Conservation (phyloP, 2,329 filamentous ascomycete genomes). For the Tolypocladium tundrense region DNA sequence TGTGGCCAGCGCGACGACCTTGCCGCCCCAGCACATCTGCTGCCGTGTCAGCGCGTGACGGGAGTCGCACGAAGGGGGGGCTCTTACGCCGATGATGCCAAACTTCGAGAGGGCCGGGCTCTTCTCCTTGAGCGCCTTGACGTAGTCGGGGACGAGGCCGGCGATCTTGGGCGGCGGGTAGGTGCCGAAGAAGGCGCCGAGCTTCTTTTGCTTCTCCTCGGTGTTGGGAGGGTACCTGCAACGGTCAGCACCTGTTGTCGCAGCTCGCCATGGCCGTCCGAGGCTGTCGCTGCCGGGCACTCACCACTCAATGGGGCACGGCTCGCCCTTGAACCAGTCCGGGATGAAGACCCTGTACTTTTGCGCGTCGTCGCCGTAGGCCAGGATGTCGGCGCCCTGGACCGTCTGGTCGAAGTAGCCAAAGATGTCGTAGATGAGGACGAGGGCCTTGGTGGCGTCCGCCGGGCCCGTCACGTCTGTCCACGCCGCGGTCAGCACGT, state of each 20-base stretch:
- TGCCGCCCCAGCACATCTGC: constrained; percentile 63
- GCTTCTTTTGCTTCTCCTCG: constrained; percentile 49
- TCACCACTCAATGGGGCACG: constrained; percentile 43
- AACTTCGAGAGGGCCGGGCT: constrained; percentile 47
- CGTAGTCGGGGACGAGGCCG: constrained; percentile 41
- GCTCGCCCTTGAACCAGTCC: constrained; percentile 77
- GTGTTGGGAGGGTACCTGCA: constrained; percentile 51
- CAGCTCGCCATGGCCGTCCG: too few species aligned
- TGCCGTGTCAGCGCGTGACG: not conserved
- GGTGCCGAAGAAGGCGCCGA: constrained; percentile 47
- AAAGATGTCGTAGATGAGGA: constrained; percentile 58
- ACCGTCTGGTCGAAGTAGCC: constrained; percentile 61
- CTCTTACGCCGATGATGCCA: constrained; percentile 49
- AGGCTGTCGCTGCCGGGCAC: not conserved
- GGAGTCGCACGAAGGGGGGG: not conserved
- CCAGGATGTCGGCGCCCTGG: constrained; percentile 59
- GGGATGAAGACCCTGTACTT: constrained; percentile 85
- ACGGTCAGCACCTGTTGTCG: not conserved
- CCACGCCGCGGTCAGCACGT: not conserved
- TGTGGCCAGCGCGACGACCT: constrained; percentile 45
- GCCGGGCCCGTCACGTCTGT: constrained; percentile 37
- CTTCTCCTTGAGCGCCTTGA: constrained; percentile 40
- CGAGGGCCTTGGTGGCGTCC: constrained; percentile 45
- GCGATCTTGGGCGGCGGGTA: constrained; percentile 37
- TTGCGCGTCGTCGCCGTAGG: constrained; percentile 41